A percentile compares a stretch with the other conserved stretches of the same genome.
These are phyloP conservation scores for Gossypium davidsonii DNA, from an alignment of 441 rosid genomes.

Conservation along the genomic window DNA sequence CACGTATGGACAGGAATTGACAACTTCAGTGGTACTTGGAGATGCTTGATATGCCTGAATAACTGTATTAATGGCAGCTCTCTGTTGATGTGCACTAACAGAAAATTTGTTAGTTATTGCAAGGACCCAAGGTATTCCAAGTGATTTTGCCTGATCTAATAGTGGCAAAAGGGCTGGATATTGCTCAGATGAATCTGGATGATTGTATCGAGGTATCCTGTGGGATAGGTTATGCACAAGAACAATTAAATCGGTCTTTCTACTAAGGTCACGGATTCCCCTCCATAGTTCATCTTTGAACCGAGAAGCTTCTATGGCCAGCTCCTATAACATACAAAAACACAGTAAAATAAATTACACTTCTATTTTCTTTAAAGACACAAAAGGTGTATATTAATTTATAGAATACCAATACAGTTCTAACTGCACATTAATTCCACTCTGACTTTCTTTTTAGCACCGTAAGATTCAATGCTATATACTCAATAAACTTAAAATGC, in stretches of 20 bases:
- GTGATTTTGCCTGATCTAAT: slow-evolving; percentile 80
- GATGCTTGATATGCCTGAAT: slow-evolving; percentile 75
- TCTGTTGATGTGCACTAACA: slow-evolving; percentile 96
- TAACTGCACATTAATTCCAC: not conserved
- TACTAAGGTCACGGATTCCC: slow-evolving; percentile 71
- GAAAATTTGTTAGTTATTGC: slow-evolving; percentile 95
- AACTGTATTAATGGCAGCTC: slow-evolving; percentile 62
- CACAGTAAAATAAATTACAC: not conserved
- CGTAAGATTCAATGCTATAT: not conserved
- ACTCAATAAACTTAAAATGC: not conserved
- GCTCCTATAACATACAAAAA: slow-evolving; percentile 41
- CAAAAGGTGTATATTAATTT: not conserved
- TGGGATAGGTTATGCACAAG: slow-evolving; percentile 95
- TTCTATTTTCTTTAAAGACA: not conserved
- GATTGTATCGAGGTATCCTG: slow-evolving; percentile 62
- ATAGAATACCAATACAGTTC: not conserved
- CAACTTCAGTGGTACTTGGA: slow-evolving; percentile 50
- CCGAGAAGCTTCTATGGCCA: slow-evolving; percentile 55
- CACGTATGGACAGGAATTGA: slow-evolving; percentile 86
- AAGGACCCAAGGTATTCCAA: slow-evolving; percentile 95
- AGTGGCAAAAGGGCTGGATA: slow-evolving; percentile 77
- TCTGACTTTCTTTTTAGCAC: not conserved
- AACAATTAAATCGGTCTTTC: slow-evolving; percentile 76
- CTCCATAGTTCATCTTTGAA: slow-evolving; percentile 92
- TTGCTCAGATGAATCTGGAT: slow-evolving; percentile 37